These are phyloP conservation scores for Stephanodiscus triporus DNA, from an alignment of 108 stramenopile species.

Conservation along the genomic window DNA sequence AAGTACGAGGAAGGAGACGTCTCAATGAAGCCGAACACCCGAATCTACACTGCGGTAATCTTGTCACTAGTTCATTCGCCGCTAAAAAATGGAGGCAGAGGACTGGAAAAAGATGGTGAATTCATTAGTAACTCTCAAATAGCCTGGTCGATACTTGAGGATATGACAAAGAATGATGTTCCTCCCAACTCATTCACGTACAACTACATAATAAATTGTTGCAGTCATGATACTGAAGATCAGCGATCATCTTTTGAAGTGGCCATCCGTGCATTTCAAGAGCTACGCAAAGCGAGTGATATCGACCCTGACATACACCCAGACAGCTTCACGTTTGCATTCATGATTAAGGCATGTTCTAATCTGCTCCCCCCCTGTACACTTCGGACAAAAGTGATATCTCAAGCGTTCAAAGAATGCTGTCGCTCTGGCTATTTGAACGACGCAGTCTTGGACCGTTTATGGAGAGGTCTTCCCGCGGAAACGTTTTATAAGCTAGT, in stretches of 20 bases:
- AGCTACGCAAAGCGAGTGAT: conserved; percentile 28
- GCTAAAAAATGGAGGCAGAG: conserved; percentile 1
- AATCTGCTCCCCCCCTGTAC: conserved; percentile 62
- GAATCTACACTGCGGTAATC: conserved; percentile 53
- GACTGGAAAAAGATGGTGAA: conserved; percentile 3
- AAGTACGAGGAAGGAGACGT: conserved; percentile 43
- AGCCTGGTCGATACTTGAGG: conserved; percentile 42
- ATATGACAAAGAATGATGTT: conserved; percentile 40
- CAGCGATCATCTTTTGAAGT: conserved; percentile 40
- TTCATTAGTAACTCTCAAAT: conserved; percentile 34
- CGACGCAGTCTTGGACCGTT: conserved; percentile 60
- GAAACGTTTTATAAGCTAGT: conserved; percentile 48
- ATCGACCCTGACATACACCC: conserved; percentile 23
- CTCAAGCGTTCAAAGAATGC: conserved; percentile 72
- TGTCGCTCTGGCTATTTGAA: conserved; percentile 65
- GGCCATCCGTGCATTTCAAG: conserved; percentile 50
- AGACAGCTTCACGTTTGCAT: conserved; percentile 81
- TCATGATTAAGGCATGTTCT: conserved; percentile 80
- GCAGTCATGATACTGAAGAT: conserved; percentile 20
- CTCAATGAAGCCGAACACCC: conserved; percentile 51
- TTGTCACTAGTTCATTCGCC: conserved; percentile 39
- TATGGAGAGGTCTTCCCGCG: conserved; percentile 49
- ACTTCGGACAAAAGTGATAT: conserved; percentile 54
- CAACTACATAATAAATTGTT: conserved; percentile 58
- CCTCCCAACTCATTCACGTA: conserved; percentile 54